Percentiles rank a stretch among this genome's conserved stretches.
Conservation (phyloP, 2,329 filamentous ascomycete species). For the Penicillium palitans region DNA sequence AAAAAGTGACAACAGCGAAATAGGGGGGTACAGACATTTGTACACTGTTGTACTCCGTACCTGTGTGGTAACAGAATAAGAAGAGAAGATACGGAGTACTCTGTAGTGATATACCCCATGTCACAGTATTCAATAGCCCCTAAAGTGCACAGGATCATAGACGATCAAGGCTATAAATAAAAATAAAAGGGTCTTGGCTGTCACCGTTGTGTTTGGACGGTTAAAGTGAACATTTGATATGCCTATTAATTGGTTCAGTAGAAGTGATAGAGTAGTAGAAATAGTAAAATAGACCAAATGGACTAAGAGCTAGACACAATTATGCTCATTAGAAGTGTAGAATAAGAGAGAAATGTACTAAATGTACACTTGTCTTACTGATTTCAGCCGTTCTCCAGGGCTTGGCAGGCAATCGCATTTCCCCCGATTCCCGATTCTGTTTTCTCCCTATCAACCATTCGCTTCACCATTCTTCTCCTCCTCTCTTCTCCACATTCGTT, state of each 20-base stretch:
- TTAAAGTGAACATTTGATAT: neutral
- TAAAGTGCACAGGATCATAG: neutral
- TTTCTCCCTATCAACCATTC: constrained; percentile 19
- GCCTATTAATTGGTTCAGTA: neutral
- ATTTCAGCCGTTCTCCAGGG: constrained; percentile 10
- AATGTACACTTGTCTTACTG: constrained; percentile 3
- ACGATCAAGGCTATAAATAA: constrained; percentile 10
- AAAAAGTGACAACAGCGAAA: neutral
- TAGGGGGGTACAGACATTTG: neutral
- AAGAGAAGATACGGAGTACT: neutral
- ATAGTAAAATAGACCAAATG: neutral
- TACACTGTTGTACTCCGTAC: no score
- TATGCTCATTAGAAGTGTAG: neutral
- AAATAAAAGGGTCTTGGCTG: constrained; percentile 1
- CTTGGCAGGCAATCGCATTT: constrained; percentile 18
- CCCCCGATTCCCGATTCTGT: constrained; percentile 25
- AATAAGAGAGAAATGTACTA: neutral
- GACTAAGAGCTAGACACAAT: neutral
- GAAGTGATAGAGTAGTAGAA: neutral
- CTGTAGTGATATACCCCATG: neutral
- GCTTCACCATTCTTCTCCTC: constrained; percentile 1
- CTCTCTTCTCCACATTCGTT: constrained; percentile 29
- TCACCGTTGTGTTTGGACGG: neutral
- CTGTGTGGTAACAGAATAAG: neutral
- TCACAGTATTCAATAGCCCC: neutral